Base-by-base conservation (phyloP, 257 asterid genomes). In the Solanum bulbocastanum region DNA sequence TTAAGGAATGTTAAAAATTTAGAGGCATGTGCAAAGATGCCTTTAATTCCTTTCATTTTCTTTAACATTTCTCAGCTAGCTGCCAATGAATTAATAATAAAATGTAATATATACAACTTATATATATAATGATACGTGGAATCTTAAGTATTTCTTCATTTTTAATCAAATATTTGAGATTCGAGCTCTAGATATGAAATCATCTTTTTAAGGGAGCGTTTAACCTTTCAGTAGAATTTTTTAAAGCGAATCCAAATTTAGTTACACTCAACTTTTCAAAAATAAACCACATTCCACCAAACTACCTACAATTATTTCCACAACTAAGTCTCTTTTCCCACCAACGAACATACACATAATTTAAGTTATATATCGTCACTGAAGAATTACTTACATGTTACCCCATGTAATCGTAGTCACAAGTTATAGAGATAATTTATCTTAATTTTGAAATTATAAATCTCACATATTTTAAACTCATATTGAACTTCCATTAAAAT, bases 201-300 rank as follows among this genome's bases (percentile, higher is more conserved):
- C 5, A 10, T 20, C 10, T 56, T 56, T 56, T 8, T 3, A 6
- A 56, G 56, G 6, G 3, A 56, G 1, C 1, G 2, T 7, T 18
- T 20, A 8, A 56, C n/a, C 11, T 56, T 22, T 0, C 30, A 23
- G 4, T 23, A 4, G 1, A 9, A 60, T 1, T 60, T 9, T 2
- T 22, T 1, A 5, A 0, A 22, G 1, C 0, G 2, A 60, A 60
- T 60, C 5, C 30, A 1, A 60, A 60, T 22, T 60, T 4, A 9
- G 0, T 60, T 1, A 3, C 65, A 20, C 65, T 18, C 10, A 8
- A 56, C 10, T 56, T 56, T 6, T 4, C 8, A 3, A 1, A 52
- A 52, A 52, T 52, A 52, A 52, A 52, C 1, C n/a, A 5, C n/a
- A 37, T 7, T 37, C 1, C 7, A 37, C 40, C 25, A 56, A 58